Base-by-base conservation (phyloP, 352 stramenopile genomes). In the Phytopythium oedochilum region DNA sequence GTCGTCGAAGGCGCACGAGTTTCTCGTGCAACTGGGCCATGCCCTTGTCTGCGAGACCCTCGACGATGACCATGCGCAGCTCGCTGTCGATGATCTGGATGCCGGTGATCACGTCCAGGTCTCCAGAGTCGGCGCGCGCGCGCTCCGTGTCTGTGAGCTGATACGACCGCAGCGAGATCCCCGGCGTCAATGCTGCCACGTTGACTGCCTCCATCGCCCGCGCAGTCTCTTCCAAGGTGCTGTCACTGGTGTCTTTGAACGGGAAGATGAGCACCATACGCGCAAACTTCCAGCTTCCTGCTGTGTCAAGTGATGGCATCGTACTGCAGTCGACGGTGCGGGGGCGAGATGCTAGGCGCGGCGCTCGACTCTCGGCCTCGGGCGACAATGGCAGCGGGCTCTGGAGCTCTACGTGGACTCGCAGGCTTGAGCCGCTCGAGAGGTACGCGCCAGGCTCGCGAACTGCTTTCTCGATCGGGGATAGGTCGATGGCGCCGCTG, bases 11-110 rank as follows among this genome's bases (percentile, higher is more conserved):
- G 1, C 76, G 73, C 5, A 67, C 64, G 6, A 92, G 34, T 10
- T 66, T 57, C 1, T 63, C 34, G 42, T 92, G 53, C 32, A 94
- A 45, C 3, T 45, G 42, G 17, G 60, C 49, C 65, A 96, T 85
- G 40, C 72, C 82, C 29, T 70, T 66, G 22, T 77, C 66, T 0
- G 73, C 85, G 3, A 96, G 64, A 1, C 90, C 90, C 52, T 97
- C 90, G 17, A 97, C 47, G 12, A 96, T 66, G 50, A 97, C 73
- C 62, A 92, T 92, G n/a, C 90, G 78, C 23, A 79, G 82, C 18
- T 95, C 61, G 15, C 71, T 77, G 69, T 97, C 90, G 31, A 97
- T 81, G 26, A 97, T 65, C 68, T 94, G 84, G 22, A 83, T 84
- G 18, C 90, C 90, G 3, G 86, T 96, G 61, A 97, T 68, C 23